phyloP scores from a whole-genome alignment of 2,329 filamentous ascomycete genomes.

The Sordariomycetes sp. region DNA sequence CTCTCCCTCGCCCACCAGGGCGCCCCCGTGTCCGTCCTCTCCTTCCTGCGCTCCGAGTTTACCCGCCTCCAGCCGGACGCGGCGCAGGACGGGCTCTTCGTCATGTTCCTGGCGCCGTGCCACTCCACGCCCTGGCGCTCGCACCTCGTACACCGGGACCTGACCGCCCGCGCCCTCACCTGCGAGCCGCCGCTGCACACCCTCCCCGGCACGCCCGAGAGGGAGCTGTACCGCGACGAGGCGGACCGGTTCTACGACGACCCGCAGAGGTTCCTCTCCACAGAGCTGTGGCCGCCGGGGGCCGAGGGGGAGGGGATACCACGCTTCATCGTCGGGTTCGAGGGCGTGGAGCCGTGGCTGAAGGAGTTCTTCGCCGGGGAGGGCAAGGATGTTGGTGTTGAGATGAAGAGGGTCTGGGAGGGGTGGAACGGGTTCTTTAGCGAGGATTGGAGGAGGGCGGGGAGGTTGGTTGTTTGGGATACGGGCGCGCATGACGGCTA shows the following conservation, averaged over 20 bases:
- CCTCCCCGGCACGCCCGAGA: conserved; percentile 44
- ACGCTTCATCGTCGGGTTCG: conserved; percentile 50
- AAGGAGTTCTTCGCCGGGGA: conserved; percentile 29
- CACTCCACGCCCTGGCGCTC: conserved; percentile 94
- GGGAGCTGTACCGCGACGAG: conserved; percentile 70
- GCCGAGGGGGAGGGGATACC: conserved; percentile 26
- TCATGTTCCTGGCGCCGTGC: conserved; percentile 87
- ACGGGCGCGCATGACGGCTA: conserved; percentile 17
- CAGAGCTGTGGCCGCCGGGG: conserved; percentile 31
- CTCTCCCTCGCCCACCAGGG: conserved; percentile 68
- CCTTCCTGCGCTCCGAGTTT: conserved; percentile 67
- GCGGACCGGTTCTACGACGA: conserved; percentile 83
- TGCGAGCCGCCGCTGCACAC: conserved; percentile 80
- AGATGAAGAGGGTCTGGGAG: conserved; percentile 38
- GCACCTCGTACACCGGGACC: conserved; percentile 64
- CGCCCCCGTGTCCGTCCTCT: conserved; percentile 64
- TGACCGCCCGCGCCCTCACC: conserved; percentile 73
- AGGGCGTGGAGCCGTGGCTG: conserved; percentile 41
- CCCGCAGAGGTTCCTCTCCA: conserved; percentile 39
- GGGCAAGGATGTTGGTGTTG: conserved; percentile 28
- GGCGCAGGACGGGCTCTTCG: conserved; percentile 39
- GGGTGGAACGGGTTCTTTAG: conserved; percentile 52
- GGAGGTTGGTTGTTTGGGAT: conserved; percentile 51
- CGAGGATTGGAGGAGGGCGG: conserved; percentile 47
- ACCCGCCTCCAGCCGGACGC: conserved; percentile 39